Evolutionary conservation across 164 flowering plant genomes (phyloP).

Genomic region (Malania oleifera): DNA sequence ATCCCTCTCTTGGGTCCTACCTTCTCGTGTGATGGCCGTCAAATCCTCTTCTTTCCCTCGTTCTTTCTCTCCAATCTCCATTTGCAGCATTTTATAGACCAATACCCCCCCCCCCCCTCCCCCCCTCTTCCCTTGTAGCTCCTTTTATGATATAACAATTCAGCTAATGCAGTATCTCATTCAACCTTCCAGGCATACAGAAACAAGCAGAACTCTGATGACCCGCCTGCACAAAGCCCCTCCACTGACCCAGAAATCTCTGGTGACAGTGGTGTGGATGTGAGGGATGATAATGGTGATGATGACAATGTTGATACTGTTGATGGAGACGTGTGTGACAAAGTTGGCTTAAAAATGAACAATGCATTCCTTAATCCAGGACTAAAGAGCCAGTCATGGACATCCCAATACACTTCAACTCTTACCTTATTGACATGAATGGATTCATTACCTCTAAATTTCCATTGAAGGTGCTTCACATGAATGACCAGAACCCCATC

Average conservation of each 20-base stretch:
- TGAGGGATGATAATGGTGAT: conserved; percentile 18
- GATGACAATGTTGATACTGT: conserved; percentile 21
- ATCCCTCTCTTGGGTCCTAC: conserved; percentile 24
- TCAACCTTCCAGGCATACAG: conserved; percentile 74
- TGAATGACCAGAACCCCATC: conserved; percentile 58
- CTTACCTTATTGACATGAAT: conserved; percentile 39
- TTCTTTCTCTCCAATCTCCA: conserved; percentile 10
- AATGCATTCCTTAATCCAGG: conserved; percentile 64
- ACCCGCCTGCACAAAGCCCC: conserved; percentile 24
- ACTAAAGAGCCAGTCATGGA: conserved; percentile 74
- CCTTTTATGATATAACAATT: neutral
- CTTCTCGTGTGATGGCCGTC: conserved; percentile 17
- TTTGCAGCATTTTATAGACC: conserved; percentile 16
- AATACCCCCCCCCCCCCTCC: conserved; percentile 7
- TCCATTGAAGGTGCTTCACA: conserved; percentile 74
- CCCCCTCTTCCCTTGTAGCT: conserved; percentile 8
- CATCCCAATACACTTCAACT: conserved; percentile 74
- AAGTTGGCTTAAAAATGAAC: conserved; percentile 57
- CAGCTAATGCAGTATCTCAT: conserved; percentile 10
- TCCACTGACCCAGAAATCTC: conserved; percentile 30
- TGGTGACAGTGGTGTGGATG: conserved; percentile 29
- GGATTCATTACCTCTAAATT: conserved; percentile 67
- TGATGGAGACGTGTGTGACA: conserved; percentile 23
- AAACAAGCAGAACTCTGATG: conserved; percentile 61
- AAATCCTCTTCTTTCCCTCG: conserved; percentile 2